A percentile compares a stretch with the other conserved stretches of the same genome.
These are phyloP conservation scores for Ophiostoma sp. DNA, from an alignment of 2,329 filamentous ascomycete species.

Conservation along the genomic window DNA sequence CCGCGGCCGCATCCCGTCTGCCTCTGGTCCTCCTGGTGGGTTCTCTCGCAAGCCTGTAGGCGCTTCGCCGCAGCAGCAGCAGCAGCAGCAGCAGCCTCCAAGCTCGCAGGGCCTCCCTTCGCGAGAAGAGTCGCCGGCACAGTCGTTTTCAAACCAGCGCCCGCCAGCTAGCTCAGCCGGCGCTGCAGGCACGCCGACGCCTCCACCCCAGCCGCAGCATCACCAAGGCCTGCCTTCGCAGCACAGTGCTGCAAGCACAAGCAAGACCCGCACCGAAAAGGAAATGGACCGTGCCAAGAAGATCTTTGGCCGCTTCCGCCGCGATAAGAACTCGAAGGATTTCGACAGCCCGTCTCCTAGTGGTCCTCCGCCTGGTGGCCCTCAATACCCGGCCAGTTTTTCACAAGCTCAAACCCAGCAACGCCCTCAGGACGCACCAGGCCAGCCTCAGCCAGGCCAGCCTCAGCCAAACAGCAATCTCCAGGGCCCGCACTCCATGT, in stretches of 20 bases:
- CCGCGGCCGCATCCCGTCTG: constrained; percentile 22
- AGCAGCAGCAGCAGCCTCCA: constrained; percentile 15
- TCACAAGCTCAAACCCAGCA: background rate
- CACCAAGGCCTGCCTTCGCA: constrained; percentile 15
- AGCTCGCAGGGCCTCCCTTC: constrained; percentile 17
- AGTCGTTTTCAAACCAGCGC: background rate
- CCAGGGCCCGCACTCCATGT: constrained; percentile 19
- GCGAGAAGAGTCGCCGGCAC: background rate
- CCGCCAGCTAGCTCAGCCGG: background rate
- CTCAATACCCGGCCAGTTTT: constrained; percentile 25
- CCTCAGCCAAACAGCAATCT: background rate
- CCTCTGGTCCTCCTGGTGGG: background rate
- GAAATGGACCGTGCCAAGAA: constrained; percentile 30
- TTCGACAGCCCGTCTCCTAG: constrained; percentile 21
- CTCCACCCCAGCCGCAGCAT: constrained; percentile 20
- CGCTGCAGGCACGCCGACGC: constrained; percentile 16
- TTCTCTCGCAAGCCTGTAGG: constrained; percentile 22
- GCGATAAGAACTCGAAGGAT: constrained; percentile 23
- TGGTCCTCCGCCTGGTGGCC: constrained; percentile 30
- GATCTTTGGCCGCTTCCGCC: constrained; percentile 24
- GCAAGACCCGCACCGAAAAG: constrained; percentile 24
- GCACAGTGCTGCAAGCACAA: background rate
- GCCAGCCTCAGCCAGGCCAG: background rate
- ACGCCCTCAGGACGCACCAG: background rate
- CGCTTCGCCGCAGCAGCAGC: constrained; percentile 16